Conservation (phyloP, 192 early-diverging fungal species). For the Coemansia aciculifera region DNA sequence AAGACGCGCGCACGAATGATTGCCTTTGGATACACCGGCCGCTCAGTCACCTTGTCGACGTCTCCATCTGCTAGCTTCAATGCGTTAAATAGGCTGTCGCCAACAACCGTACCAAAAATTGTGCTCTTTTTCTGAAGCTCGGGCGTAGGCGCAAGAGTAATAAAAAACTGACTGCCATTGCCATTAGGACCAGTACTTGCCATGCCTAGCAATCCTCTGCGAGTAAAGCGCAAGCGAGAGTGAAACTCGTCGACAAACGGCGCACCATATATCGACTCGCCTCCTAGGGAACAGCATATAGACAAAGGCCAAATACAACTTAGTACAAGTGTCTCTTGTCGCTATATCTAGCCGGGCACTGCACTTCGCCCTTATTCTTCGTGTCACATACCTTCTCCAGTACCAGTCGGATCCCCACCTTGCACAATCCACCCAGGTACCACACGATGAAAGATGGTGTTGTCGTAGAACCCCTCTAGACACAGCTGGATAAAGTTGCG, state of each 20-base stretch:
- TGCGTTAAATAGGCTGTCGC: constrained; percentile 88
- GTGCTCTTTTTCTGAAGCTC: constrained; percentile 90
- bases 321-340: neutral
- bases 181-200: constrained; percentile 80
- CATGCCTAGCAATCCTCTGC: constrained; percentile 87
- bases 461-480: constrained; percentile 87
- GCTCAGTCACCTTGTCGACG: constrained; percentile 70
- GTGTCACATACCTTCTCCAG: constrained; percentile 53
- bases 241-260: constrained; percentile 93
- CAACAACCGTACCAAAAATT: constrained; percentile 89
- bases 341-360: neutral
- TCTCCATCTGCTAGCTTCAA: constrained; percentile 84
- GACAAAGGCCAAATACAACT: neutral
- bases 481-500: constrained; percentile 96
- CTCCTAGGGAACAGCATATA: constrained; percentile 56
- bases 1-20: constrained; percentile 69
- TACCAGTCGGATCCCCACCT: constrained; percentile 92
- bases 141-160: constrained; percentile 80
- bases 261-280: constrained; percentile 81
- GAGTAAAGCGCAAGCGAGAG: constrained; percentile 83
- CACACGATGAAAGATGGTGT: constrained; percentile 86
- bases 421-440: constrained; percentile 92
- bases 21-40: constrained; percentile 73
- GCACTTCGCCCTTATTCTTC: neutral
- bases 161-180: constrained; percentile 93